Evolutionary conservation across 306 rosid genomes (phyloP).

Genomic region (Begonia loranthoides): DNA sequence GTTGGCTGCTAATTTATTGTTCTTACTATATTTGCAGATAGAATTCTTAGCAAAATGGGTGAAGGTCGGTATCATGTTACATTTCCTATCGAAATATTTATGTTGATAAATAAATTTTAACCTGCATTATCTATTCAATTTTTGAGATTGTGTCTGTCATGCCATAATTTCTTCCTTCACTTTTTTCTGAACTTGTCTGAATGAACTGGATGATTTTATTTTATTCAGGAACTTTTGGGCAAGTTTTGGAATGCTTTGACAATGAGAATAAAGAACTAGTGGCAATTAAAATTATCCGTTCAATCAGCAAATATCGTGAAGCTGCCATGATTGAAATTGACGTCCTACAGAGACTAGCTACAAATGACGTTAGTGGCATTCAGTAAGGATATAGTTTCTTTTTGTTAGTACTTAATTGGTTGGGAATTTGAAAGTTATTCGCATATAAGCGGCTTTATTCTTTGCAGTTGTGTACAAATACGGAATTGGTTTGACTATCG

Average conservation of each 20-base stretch:
- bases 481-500: slow-evolving; percentile 35
- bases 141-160: no score
- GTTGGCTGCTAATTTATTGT: neutral
- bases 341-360: slow-evolving; percentile 26
- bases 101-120: no score
- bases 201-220: neutral
- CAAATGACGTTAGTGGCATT: slow-evolving; percentile 19
- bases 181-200: no score
- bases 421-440: neutral
- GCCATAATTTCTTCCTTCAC: neutral
- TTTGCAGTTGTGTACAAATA: slow-evolving; percentile 46
- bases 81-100: neutral
- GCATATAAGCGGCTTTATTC: slow-evolving; percentile 16
- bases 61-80: slow-evolving; percentile 5
- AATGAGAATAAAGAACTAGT: slow-evolving; percentile 27
- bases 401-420: slow-evolving; percentile 1
- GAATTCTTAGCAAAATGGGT: slow-evolving; percentile 33
- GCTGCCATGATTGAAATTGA: slow-evolving; percentile 40
- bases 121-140: no score
- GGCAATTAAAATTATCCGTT: slow-evolving; percentile 28
- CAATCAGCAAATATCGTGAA: slow-evolving; percentile 26
- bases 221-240: slow-evolving; percentile 33
- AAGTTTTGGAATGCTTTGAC: slow-evolving; percentile 30
- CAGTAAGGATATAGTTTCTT: slow-evolving; percentile 18
- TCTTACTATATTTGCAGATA: slow-evolving; percentile 19